A percentile compares a stretch with the other conserved stretches of the same genome.
Evolutionary conservation across 768 basidiomycete genomes (phyloP).

Genomic region (Serendipita sp.): DNA sequence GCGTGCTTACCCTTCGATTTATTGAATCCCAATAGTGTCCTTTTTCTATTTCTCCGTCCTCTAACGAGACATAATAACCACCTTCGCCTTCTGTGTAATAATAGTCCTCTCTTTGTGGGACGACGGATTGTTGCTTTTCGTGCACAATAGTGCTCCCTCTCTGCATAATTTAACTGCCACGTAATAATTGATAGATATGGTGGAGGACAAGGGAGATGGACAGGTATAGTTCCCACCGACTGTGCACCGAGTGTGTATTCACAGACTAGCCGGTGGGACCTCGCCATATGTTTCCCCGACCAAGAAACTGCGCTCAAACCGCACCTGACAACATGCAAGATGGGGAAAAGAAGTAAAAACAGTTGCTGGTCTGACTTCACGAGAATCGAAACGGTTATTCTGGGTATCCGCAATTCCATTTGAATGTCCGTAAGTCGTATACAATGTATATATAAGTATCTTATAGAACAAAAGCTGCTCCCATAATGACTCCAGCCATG

Average conservation of each 20-base stretch:
- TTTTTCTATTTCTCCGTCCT: not conserved
- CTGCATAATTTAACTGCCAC: not conserved
- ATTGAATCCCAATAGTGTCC: not conserved
- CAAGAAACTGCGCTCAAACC: not conserved
- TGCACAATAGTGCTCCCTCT: not conserved
- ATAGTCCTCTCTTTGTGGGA: too few relatives aligned
- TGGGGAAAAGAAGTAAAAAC: too few relatives aligned
- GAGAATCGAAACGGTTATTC: too few relatives aligned
- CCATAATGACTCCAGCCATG: not conserved
- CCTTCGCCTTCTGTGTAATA: too few relatives aligned
- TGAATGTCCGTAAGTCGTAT: not conserved
- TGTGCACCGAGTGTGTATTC: not conserved
- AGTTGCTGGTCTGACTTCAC: too few relatives aligned
- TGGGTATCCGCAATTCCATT: not conserved
- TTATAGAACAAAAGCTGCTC: slow-evolving; percentile 1
- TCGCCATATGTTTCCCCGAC: slow-evolving; percentile 1
- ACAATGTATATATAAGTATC: not conserved
- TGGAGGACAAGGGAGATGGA: not conserved
- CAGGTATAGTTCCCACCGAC: not conserved
- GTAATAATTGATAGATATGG: not conserved
- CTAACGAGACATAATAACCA: too few relatives aligned
- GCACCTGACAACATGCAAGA: too few relatives aligned
- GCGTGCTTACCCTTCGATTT: not conserved
- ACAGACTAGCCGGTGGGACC: not conserved
- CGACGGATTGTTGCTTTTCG: too few relatives aligned